A percentile compares a stretch with the other conserved stretches of the same genome.
phyloP scores from a whole-genome alignment of 2,329 filamentous ascomycete species.

The Botryotinia convoluta region DNA sequence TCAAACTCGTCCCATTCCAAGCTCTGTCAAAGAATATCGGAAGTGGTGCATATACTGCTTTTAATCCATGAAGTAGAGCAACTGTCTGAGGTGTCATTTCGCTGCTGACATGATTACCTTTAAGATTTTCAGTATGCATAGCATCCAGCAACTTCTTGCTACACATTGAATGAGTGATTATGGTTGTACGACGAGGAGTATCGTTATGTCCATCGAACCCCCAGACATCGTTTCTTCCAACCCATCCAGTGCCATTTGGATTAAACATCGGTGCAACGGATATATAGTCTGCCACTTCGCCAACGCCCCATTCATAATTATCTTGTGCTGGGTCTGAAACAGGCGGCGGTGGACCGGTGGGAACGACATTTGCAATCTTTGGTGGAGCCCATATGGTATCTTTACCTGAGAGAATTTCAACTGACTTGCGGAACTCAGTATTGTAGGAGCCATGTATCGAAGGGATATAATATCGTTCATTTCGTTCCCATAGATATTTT shows the following conservation, averaged over 20 bases:
- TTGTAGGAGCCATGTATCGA: slow-evolving; percentile 64
- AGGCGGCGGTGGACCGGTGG: slow-evolving; percentile 63
- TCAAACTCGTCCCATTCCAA: slow-evolving; percentile 57
- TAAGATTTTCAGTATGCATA: slow-evolving; percentile 75
- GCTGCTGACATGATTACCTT: slow-evolving; percentile 72
- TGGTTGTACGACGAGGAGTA: slow-evolving; percentile 61
- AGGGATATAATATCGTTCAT: slow-evolving; percentile 70
- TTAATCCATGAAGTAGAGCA: slow-evolving; percentile 73
- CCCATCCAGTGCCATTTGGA: slow-evolving; percentile 69
- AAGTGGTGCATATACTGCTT: slow-evolving; percentile 75
- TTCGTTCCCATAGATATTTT: slow-evolving; percentile 71
- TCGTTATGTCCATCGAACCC: slow-evolving; percentile 50
- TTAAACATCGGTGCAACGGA: slow-evolving; percentile 74
- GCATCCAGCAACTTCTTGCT: slow-evolving; percentile 69
- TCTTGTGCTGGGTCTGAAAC: slow-evolving; percentile 57
- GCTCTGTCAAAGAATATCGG: slow-evolving; percentile 77
- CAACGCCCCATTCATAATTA: slow-evolving; percentile 72
- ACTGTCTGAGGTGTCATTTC: slow-evolving; percentile 77
- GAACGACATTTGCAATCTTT: slow-evolving; percentile 57
- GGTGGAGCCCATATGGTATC: slow-evolving; percentile 60
- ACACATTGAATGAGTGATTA: slow-evolving; percentile 72
- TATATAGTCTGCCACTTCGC: slow-evolving; percentile 69
- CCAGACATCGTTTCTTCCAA: slow-evolving; percentile 57
- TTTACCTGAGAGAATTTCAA: slow-evolving; percentile 45
- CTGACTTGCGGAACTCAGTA: slow-evolving; percentile 62